A percentile compares a stretch with the other conserved stretches of the same genome.
Conservation (phyloP, 1,284 basidiomycete genomes). For the Puccinia brachypodii region DNA sequence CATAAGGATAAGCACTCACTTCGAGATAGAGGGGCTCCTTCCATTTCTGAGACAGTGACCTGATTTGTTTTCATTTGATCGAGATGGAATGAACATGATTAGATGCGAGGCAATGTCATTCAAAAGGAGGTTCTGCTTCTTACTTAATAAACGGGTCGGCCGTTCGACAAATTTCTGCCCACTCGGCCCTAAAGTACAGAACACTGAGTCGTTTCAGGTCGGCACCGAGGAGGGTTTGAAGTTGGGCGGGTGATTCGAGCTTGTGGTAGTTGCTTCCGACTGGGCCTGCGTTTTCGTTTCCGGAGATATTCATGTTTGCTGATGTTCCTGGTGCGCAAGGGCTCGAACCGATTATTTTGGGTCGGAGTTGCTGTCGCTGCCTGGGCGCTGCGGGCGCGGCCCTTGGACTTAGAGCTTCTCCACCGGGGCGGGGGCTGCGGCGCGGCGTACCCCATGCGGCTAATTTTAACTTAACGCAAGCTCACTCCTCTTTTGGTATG, state of each 20-base stretch:
- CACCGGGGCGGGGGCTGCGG: too few species aligned
- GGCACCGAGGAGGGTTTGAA: conserved; percentile 70
- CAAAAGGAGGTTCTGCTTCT: conserved; percentile 66
- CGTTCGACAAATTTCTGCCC: conserved; percentile 77
- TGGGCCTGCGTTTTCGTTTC: neutral
- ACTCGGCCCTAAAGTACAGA: conserved; percentile 89
- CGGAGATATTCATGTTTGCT: neutral
- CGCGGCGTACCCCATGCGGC: too few species aligned
- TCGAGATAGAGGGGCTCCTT: conserved; percentile 25
- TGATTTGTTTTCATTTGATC: neutral
- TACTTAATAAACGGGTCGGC: conserved; percentile 13
- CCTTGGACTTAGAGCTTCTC: too few species aligned
- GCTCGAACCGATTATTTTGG: too few species aligned
- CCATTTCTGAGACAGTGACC: conserved; percentile 27
- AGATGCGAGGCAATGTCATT: conserved; percentile 69
- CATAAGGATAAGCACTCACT: neutral
- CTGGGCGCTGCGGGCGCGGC: too few species aligned
- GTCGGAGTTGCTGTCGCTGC: too few species aligned
- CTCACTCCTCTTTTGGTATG: too few species aligned
- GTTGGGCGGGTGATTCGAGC: conserved; percentile 68
- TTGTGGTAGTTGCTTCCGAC: conserved; percentile 27
- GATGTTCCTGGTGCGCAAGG: neutral
- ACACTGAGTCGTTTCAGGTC: conserved; percentile 78
- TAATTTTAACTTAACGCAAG: too few species aligned
- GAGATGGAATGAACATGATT: neutral